Conservation (phyloP, 2,329 filamentous ascomycete genomes). For the Fusarium sacchari region DNA sequence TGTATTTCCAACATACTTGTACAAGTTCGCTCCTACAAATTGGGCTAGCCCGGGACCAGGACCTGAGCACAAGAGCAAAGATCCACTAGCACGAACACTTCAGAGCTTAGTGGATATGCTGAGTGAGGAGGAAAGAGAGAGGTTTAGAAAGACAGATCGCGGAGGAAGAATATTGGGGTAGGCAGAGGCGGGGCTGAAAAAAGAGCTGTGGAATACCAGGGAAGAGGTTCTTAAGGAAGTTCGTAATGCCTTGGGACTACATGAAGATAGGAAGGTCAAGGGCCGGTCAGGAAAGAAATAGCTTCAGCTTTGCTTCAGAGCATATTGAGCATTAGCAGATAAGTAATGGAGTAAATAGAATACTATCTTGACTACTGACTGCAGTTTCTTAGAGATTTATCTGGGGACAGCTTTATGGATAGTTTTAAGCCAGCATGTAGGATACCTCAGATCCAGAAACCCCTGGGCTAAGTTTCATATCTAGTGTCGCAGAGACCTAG, state of each 20-base stretch:
- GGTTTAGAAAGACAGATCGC: not conserved
- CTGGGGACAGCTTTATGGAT: too few relatives aligned
- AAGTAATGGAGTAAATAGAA: not conserved
- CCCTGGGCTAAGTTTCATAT: too few relatives aligned
- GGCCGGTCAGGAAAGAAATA: fast-evolving
- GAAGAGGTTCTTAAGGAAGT: not conserved
- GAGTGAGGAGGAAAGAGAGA: not conserved
- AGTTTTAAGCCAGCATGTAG: too few relatives aligned
- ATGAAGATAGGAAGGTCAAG: fast-evolving
- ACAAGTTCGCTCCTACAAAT: not conserved
- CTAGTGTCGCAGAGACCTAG: too few relatives aligned
- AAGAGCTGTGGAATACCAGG: not conserved
- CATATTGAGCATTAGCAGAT: not conserved
- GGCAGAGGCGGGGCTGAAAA: fast-evolving
- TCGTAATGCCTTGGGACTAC: not conserved
- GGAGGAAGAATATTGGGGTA: not conserved
- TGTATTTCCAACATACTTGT: not conserved
- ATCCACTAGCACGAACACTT: not conserved
- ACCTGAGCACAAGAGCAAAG: not conserved
- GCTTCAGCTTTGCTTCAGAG: not conserved
- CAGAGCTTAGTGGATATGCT: not conserved
- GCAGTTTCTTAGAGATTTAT: too few relatives aligned
- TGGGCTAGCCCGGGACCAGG: not conserved
- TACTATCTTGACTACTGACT: too few relatives aligned
- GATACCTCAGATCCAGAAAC: too few relatives aligned